Base-by-base conservation (phyloP, 2,329 filamentous ascomycete genomes). In the Meredithiella fracta region DNA sequence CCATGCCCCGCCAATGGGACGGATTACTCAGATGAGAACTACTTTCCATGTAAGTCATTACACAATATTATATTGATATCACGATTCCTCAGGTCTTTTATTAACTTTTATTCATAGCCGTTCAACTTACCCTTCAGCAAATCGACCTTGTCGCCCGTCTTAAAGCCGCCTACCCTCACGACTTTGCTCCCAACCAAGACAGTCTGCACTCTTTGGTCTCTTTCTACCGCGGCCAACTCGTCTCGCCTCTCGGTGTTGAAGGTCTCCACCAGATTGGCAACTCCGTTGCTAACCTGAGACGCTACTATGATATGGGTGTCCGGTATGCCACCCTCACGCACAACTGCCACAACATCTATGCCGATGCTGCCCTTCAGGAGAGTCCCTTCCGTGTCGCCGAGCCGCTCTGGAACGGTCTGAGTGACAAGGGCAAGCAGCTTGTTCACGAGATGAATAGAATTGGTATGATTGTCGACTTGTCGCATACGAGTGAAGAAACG, bases 241-340 rank as follows among this genome's bases (percentile, higher is more conserved):
- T 92, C 63, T 90, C 85, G 1, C 85, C 86, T 0, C 70, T 91
- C 3, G 86, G 83, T 2, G 80, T 94, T 54, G 89, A 95, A 69
- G 91, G 91, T 2, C 76, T 96, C 6, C 91, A 97, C 65, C 91
- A 95, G 64, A 94, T 97, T 62, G 90, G 88, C 58, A 95, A 96
- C 69, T 86, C 82, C 1, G 73, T 82, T 23, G 76, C 84, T 42
- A 89, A 82, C 55, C 72, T 97, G 8, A 81, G 91, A 5, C 74
- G 79, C 23, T 95, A 83, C 67, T 74, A 92, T 66, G 72, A 76
- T 2, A 73, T 94, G 2, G 91, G 91, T 1, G 89, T 90, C 3
- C 82, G 88, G 52, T 96, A 96, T 64, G 82, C 83, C 17, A 96
- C 90, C 0, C 72, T 97, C 15, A 95, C 87, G 1, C 91, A 94